A percentile compares a stretch with the other conserved stretches of the same genome.
These are phyloP conservation scores for Moesziomyces parantarcticus DNA, from an alignment of 1,284 basidiomycete species.

Conservation along the genomic window DNA sequence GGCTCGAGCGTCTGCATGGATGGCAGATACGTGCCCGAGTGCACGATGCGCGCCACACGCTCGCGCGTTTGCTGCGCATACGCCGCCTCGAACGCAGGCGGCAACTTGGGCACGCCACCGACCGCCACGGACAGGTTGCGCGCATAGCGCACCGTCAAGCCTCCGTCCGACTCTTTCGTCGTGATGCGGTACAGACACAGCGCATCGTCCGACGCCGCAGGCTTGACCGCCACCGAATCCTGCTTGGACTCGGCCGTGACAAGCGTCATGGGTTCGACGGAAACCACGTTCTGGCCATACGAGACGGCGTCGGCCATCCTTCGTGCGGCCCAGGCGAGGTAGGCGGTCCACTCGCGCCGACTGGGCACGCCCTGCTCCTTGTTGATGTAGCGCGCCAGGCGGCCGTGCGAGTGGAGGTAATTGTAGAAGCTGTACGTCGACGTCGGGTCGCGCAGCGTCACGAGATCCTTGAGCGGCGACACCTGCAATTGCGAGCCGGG, in stretches of 20 bases:
- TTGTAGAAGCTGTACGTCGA: conserved; percentile 65
- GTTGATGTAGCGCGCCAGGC: conserved; percentile 66
- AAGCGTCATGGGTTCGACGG: conserved; percentile 55
- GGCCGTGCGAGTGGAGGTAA: conserved; percentile 62
- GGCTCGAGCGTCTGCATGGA: conserved; percentile 53
- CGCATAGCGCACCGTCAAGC: conserved; percentile 33
- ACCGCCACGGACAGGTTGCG: conserved; percentile 63
- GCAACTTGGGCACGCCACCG: conserved; percentile 58
- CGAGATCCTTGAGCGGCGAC: conserved; percentile 66
- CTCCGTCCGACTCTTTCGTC: conserved; percentile 23
- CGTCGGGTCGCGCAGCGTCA: conserved; percentile 66
- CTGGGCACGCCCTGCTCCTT: conserved; percentile 62
- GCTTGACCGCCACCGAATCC: conserved; percentile 30
- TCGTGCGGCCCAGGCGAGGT: conserved; percentile 64
- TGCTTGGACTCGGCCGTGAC: conserved; percentile 27
- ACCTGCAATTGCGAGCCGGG: conserved; percentile 67
- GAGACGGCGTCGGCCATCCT: conserved; percentile 57
- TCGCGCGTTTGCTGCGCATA: conserved; percentile 33
- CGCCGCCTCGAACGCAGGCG: conserved; percentile 42
- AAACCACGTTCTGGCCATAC: conserved; percentile 58
- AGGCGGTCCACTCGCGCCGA: conserved; percentile 66
- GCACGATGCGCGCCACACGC: conserved; percentile 54
- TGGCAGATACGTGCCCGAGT: conserved; percentile 61
- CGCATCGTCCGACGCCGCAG: conserved; percentile 20
- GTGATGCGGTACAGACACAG: conserved; percentile 51